Conservation (phyloP, 2,329 filamentous ascomycete genomes). For the Talaromyces amestolkiae region DNA sequence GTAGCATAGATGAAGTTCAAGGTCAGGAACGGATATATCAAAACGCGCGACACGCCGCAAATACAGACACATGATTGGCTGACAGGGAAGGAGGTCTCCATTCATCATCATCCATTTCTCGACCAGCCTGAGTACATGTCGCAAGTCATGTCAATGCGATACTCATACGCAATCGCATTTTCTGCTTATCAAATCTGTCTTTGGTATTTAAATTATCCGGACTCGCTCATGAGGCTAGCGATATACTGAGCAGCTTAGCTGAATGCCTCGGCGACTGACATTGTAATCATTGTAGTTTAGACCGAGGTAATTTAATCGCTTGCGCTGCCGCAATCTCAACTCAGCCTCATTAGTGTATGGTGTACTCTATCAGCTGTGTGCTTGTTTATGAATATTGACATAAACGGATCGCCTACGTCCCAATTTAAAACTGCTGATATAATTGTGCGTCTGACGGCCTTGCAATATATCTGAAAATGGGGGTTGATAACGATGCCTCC, state of each 20-base stretch:
- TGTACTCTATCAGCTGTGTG: not conserved
- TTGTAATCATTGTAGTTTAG: not conserved
- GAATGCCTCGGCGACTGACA: not conserved
- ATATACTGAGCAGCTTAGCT: not conserved
- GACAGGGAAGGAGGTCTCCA: conserved; percentile 6
- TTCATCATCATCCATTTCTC: not conserved
- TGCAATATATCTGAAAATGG: not conserved
- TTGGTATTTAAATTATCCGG: not conserved
- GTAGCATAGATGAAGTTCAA: not conserved
- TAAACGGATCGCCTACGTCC: not conserved
- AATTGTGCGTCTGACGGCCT: not conserved
- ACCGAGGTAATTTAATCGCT: not conserved
- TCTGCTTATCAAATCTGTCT: not conserved
- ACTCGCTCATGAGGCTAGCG: not conserved
- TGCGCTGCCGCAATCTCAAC: not conserved
- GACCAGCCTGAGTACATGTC: too few relatives aligned
- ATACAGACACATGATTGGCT: conserved; percentile 14
- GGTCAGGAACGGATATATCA: conserved; percentile 14
- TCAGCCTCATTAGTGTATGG: not conserved
- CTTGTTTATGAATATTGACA: not conserved
- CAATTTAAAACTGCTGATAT: not conserved
- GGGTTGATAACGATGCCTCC: not conserved
- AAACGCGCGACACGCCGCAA: conserved; percentile 17
- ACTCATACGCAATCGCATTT: not conserved
- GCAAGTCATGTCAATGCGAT: not conserved